Evolutionary conservation across 495 filamentous ascomycete genomes (phyloP).

Genomic region (Polyplosphaeria fusca): DNA sequence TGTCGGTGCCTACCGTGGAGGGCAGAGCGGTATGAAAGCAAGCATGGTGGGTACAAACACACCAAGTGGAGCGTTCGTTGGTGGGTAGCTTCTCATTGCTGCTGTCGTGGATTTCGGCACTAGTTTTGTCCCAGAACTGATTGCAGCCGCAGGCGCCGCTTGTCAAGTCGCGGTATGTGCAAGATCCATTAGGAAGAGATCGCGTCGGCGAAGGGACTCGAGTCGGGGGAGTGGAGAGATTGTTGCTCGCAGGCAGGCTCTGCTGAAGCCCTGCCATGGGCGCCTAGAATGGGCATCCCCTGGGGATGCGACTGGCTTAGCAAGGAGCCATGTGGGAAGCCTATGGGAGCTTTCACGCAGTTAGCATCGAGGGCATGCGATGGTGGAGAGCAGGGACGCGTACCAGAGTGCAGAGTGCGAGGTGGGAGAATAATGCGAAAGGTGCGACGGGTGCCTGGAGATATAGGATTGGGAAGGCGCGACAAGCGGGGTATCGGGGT

Average conservation of each 20-base stretch:
- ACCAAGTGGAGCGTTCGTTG: constrained; percentile 49
- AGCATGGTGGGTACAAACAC: constrained; percentile 70
- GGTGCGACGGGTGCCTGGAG: background rate
- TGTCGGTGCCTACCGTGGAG: background rate
- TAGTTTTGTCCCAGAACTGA: constrained; percentile 59
- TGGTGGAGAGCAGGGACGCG: constrained; percentile 15
- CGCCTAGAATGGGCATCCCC: constrained; percentile 29
- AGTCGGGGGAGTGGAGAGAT: constrained; percentile 1
- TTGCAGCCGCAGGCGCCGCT: constrained; percentile 59
- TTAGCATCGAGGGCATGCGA: constrained; percentile 7
- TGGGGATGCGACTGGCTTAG: constrained; percentile 11
- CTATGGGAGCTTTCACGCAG: constrained; percentile 7
- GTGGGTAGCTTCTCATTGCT: constrained; percentile 35
- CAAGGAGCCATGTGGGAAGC: constrained; percentile 20
- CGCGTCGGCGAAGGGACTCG: constrained; percentile 7
- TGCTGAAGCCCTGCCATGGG: constrained; percentile 27
- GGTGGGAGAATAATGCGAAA: background rate
- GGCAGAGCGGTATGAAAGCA: constrained; percentile 53
- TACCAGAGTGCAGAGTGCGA: constrained; percentile 8
- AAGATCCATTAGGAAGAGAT: constrained; percentile 48
- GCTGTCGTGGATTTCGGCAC: constrained; percentile 29
- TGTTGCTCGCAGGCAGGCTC: background rate
- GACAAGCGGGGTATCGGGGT: background rate
- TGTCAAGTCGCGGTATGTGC: constrained; percentile 59
- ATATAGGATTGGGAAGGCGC: constrained; percentile 1